These are phyloP conservation scores for Macroventuria anomochaeta DNA, from an alignment of 2,329 filamentous ascomycete genomes.

Conservation along the genomic window DNA sequence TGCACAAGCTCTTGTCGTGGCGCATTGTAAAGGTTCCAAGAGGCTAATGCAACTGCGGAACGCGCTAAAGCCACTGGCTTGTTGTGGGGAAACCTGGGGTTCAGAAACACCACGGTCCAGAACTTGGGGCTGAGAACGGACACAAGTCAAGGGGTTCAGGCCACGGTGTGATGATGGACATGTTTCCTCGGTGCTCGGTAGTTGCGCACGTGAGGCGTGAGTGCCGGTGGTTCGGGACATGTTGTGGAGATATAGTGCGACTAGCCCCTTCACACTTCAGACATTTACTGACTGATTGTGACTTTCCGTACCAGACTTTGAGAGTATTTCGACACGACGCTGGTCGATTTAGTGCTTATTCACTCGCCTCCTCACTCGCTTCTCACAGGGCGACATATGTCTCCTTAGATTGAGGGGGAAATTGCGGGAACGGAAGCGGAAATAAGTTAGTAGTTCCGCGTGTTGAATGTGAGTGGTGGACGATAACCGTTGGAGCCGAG, in stretches of 20 bases:
- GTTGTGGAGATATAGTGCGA: not conserved
- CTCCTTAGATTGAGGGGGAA: not conserved
- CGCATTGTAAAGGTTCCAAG: slow-evolving; percentile 4
- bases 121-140: not conserved
- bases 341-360: not conserved
- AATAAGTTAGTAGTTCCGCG: not conserved
- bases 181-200: slow-evolving; percentile 13
- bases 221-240: not conserved
- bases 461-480: not conserved
- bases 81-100: slow-evolving; percentile 15
- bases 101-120: not conserved
- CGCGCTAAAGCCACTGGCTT: not conserved
- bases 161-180: not conserved
- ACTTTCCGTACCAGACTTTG: too few relatives aligned
- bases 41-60: slow-evolving; percentile 11
- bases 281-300: too few relatives aligned
- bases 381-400: not conserved
- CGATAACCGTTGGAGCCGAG: not conserved
- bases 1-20: slow-evolving; percentile 1
- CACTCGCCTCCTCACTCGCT: not conserved
- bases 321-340: not conserved
- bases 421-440: not conserved
- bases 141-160: not conserved
- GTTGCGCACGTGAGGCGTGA: not conserved
- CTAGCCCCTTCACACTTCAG: not conserved